These are phyloP conservation scores for Agaricus blazei DNA, from an alignment of 768 basidiomycete genomes.

Conservation along the genomic window DNA sequence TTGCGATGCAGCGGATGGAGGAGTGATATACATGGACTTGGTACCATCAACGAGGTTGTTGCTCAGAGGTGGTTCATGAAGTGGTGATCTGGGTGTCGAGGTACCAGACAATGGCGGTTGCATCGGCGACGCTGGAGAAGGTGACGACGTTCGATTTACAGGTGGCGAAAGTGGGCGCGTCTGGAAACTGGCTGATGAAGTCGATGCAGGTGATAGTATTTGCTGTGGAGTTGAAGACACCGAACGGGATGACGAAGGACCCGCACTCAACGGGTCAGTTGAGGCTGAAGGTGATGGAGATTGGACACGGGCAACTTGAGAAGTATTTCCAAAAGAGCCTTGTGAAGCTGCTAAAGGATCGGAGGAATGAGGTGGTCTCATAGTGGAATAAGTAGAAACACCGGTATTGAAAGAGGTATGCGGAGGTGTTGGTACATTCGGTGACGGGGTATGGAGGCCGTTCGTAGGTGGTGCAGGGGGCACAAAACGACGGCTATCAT, in stretches of 20 bases:
- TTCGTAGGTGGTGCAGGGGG: constrained; percentile 28
- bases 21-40: constrained; percentile 74
- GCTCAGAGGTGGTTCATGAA: constrained; percentile 49
- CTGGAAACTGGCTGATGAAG: constrained; percentile 21
- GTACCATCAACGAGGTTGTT: constrained; percentile 71
- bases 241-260: not conserved
- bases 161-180: constrained; percentile 5
- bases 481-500: constrained; percentile 24
- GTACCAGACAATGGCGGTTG: constrained; percentile 48
- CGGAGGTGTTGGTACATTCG: constrained; percentile 27
- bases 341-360: constrained; percentile 6
- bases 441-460: constrained; percentile 24
- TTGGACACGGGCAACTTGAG: constrained; percentile 5
- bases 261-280: constrained; percentile 3
- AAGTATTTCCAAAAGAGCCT: not conserved
- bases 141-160: not conserved
- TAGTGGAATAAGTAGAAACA: constrained; percentile 15
- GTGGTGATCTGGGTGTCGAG: constrained; percentile 33
- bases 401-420: constrained; percentile 24
- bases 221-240: not conserved
- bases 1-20: constrained; percentile 28
- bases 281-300: constrained; percentile 3
- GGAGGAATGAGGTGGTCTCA: constrained; percentile 20
- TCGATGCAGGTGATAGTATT: constrained; percentile 14
- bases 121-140: constrained; percentile 23